Conservation (phyloP, 2,329 filamentous ascomycete genomes). For the Mariannaea sp. region DNA sequence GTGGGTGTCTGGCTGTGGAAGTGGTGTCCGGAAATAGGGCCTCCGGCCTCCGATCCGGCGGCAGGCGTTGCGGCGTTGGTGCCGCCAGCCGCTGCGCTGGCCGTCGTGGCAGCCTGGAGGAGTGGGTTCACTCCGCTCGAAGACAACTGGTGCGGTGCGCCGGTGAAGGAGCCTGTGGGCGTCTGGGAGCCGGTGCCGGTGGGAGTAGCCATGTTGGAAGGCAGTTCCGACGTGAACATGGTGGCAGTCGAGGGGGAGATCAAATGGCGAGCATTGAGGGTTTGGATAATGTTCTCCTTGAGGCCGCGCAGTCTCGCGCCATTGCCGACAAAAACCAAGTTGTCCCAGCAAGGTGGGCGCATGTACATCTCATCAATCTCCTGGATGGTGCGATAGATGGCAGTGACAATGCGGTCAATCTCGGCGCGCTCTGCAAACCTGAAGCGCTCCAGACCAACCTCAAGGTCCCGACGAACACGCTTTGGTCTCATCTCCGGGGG, state of each 20-base stretch:
- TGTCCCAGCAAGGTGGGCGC: slow-evolving; percentile 88
- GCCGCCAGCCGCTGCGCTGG: slow-evolving; percentile 58
- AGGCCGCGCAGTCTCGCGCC: slow-evolving; percentile 77
- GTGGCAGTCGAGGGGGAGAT: slow-evolving; percentile 91
- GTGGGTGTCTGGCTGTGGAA: slow-evolving; percentile 77
- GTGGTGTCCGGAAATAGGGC: slow-evolving; percentile 50
- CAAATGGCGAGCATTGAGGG: slow-evolving; percentile 79
- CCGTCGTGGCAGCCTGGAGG: slow-evolving; percentile 86
- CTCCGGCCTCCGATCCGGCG: slow-evolving; percentile 48
- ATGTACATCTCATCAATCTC: slow-evolving; percentile 83
- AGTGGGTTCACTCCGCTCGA: slow-evolving; percentile 80
- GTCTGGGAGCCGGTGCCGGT: slow-evolving; percentile 90
- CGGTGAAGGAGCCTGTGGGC: slow-evolving; percentile 69
- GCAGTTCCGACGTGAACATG: slow-evolving; percentile 96
- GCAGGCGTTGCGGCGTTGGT: slow-evolving; percentile 44
- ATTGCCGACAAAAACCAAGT: slow-evolving; percentile 88
- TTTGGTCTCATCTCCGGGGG: slow-evolving; percentile 56
- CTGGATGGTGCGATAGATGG: slow-evolving; percentile 82
- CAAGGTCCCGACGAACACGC: slow-evolving; percentile 68
- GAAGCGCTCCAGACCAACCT: slow-evolving; percentile 79
- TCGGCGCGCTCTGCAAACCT: slow-evolving; percentile 70
- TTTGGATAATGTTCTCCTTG: slow-evolving; percentile 83
- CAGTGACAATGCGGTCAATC: slow-evolving; percentile 81
- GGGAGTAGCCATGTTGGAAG: slow-evolving; percentile 90
- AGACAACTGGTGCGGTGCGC: slow-evolving; percentile 58